A percentile compares a stretch with the other conserved stretches of the same genome.
Conservation (phyloP, 2,329 filamentous ascomycete species). For the Phialophora macrospora region DNA sequence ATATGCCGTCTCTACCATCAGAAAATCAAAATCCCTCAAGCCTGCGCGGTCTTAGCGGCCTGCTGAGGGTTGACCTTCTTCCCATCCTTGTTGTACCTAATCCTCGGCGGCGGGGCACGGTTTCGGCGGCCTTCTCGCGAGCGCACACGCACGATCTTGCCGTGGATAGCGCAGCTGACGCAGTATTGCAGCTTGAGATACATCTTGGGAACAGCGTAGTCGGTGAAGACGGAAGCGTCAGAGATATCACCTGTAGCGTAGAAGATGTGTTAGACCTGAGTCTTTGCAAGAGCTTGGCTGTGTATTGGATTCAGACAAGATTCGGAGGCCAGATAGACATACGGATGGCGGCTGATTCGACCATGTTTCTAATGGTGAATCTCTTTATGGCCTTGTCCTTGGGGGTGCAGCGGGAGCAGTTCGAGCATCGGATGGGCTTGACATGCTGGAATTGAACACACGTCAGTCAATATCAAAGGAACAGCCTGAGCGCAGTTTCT, state of each 20-base stretch:
- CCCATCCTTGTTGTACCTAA: conserved; percentile 99
- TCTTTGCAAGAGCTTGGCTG: background rate
- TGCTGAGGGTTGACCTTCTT: conserved; percentile 96
- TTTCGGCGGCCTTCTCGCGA: conserved; percentile 97
- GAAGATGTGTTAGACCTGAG: background rate
- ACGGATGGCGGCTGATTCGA: conserved; percentile 99
- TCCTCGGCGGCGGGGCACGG: conserved; percentile 94
- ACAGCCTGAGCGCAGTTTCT: background rate
- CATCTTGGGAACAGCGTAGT: conserved; percentile 99
- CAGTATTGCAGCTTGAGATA: conserved; percentile 99
- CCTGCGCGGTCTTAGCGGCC: conserved; percentile 65
- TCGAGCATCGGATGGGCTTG: conserved; percentile 96
- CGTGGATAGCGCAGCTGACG: conserved; percentile 99
- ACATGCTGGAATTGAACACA: conserved; percentile 64
- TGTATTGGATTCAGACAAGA: background rate
- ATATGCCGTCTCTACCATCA: background rate
- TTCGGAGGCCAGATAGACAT: conserved; percentile 56
- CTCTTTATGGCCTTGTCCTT: conserved; percentile 99
- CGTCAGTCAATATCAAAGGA: background rate
- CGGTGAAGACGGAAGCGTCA: conserved; percentile 97
- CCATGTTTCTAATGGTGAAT: conserved; percentile 99
- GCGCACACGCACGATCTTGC: conserved; percentile 99
- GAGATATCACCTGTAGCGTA: conserved; percentile 89
- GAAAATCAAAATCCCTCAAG: conserved; percentile 27
- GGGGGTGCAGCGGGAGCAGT: conserved; percentile 87